Conservation (phyloP, 2,329 filamentous ascomycete genomes). For the Leptographium radiaticola region DNA sequence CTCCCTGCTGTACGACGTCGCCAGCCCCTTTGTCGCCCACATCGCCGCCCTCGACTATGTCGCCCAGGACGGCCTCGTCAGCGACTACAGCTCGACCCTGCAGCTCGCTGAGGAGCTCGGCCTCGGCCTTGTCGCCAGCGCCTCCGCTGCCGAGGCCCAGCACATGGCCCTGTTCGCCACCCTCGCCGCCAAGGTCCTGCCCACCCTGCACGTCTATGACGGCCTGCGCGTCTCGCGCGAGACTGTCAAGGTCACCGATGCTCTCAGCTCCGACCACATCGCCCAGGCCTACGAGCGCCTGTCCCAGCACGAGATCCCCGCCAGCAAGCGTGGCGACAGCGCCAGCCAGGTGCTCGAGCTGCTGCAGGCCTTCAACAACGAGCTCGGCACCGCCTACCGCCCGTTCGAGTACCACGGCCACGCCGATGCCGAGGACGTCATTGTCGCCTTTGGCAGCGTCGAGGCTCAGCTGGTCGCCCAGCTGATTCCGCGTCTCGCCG, state of each 20-base stretch:
- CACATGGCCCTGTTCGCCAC: conserved; percentile 75
- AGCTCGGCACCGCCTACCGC: conserved; percentile 86
- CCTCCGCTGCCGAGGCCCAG: conserved; percentile 81
- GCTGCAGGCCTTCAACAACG: conserved; percentile 66
- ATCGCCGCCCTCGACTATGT: conserved; percentile 84
- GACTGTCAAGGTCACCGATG: conserved; percentile 59
- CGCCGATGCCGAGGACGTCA: conserved; percentile 60
- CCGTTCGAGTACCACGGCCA: conserved; percentile 93
- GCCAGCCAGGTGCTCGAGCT: conserved; percentile 59
- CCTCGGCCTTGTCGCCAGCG: conserved; percentile 71
- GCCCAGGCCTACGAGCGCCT: conserved; percentile 53
- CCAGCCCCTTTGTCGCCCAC: conserved; percentile 86
- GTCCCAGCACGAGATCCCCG: conserved; percentile 40
- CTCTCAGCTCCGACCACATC: conserved; percentile 50
- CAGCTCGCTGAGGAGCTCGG: conserved; percentile 81
- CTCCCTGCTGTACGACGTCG: conserved; percentile 77
- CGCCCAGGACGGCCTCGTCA: conserved; percentile 55
- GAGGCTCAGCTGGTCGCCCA: conserved; percentile 80
- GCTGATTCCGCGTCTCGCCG: conserved; percentile 59
- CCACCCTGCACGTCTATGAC: conserved; percentile 70
- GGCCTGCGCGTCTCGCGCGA: conserved; percentile 61
- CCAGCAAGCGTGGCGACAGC: conserved; percentile 56
- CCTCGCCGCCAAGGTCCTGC: conserved; percentile 55
- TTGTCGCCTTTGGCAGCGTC: conserved; percentile 86
- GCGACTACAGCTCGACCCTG: conserved; percentile 75